phyloP scores from a whole-genome alignment of 129 eudicot species.

The Heracleum sosnowskyi region DNA sequence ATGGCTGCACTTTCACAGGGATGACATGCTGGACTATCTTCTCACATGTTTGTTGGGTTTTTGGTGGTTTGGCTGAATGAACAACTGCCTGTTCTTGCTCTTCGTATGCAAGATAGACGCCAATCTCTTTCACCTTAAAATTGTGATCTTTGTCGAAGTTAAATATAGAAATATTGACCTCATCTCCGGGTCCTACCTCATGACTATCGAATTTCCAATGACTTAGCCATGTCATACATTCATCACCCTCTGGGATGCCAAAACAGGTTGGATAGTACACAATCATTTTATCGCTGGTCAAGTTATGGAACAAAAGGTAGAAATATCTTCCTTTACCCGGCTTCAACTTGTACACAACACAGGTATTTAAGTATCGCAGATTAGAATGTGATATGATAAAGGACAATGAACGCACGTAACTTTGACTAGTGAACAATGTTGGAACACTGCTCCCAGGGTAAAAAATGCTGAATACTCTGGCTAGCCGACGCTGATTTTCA shows the following conservation, averaged over 20 bases:
- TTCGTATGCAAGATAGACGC: neutral
- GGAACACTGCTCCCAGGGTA: constrained; percentile 13
- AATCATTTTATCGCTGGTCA: neutral
- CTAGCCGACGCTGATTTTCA: fast-evolving
- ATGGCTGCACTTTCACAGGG: neutral
- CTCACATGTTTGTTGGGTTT: too few species aligned
- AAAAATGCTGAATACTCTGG: constrained; percentile 1
- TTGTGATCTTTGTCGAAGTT: fast-evolving
- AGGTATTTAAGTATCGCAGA: neutral
- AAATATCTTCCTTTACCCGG: too few species aligned
- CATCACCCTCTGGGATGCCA: neutral
- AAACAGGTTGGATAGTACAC: neutral
- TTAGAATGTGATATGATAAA: neutral
- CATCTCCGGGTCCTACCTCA: neutral
- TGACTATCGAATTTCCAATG: neutral
- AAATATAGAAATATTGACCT: neutral
- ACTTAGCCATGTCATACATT: constrained; percentile 12
- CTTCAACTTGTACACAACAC: neutral
- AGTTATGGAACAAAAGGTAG: neutral
- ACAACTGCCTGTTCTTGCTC: neutral
- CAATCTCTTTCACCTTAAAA: neutral
- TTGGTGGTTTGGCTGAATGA: too few species aligned
- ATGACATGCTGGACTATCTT: too few species aligned
- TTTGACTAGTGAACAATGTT: neutral
- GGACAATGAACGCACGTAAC: neutral